Percentiles rank a stretch among this genome's conserved stretches.
These are phyloP conservation scores for Lactuca saligna DNA, from an alignment of 129 eudicot species.

Conservation along the genomic window DNA sequence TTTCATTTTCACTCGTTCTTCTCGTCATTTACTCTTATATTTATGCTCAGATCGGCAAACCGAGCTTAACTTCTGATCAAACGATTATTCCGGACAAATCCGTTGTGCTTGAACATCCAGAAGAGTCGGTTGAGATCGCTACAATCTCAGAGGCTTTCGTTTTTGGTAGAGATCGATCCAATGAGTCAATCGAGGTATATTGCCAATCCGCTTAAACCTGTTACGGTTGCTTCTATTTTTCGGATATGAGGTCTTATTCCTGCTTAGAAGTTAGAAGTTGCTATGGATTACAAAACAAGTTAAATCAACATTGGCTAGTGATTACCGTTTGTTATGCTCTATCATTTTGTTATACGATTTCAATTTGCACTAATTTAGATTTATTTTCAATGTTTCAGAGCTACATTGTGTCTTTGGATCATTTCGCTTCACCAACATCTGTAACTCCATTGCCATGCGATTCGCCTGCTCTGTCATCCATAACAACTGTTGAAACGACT, in stretches of 20 bases:
- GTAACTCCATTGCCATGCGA: conserved; percentile 8
- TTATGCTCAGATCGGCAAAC: conserved; percentile 20
- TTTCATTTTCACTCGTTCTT: background rate
- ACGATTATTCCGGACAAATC: conserved; percentile 6
- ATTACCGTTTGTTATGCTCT: too few species aligned
- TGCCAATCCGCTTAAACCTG: too few species aligned
- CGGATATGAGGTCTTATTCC: too few species aligned
- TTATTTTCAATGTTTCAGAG: conserved; percentile 30
- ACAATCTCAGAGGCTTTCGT: background rate
- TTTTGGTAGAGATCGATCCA: too few species aligned
- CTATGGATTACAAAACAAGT: too few species aligned
- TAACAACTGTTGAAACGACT: conserved; percentile 12
- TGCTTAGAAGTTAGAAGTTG: too few species aligned
- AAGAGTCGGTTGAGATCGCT: conserved; percentile 13
- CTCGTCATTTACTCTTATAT: conserved; percentile 6
- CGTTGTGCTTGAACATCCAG: conserved; percentile 11
- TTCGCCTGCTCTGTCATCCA: conserved; percentile 8
- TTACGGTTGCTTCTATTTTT: too few species aligned
- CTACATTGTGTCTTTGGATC: conserved; percentile 27
- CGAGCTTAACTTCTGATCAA: conserved; percentile 16
- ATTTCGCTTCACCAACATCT: conserved; percentile 25
- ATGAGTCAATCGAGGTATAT: too few species aligned
- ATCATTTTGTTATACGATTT: background rate
- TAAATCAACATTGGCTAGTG: too few species aligned
- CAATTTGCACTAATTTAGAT: conserved; percentile 13